Conservation (phyloP, 257 asterid species). For the Nicotiana otophora region DNA sequence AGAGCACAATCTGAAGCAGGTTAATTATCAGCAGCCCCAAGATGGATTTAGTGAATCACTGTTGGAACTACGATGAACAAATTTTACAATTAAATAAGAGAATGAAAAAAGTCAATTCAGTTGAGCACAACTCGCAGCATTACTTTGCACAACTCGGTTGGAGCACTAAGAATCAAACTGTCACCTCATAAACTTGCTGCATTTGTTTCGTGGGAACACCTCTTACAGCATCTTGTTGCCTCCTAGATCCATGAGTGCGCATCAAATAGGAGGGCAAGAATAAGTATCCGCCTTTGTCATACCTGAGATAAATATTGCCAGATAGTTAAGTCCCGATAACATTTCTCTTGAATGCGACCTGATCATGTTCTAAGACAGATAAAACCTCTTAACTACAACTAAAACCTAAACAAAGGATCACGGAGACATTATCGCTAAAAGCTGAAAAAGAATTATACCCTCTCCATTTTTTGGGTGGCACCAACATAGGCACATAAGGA, state of each 20-base stretch:
- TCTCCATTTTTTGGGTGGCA: slow-evolving; percentile 94
- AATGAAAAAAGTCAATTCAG: not conserved
- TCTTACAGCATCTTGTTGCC: slow-evolving; percentile 73
- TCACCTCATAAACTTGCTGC: slow-evolving; percentile 88
- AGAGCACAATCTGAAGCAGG: slow-evolving; percentile 5
- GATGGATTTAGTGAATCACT: slow-evolving; percentile 3
- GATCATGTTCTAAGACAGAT: not conserved
- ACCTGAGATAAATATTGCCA: slow-evolving; percentile 42
- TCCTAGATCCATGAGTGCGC: slow-evolving; percentile 92
- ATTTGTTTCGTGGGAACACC: slow-evolving; percentile 57
- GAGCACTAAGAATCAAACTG: slow-evolving; percentile 17
- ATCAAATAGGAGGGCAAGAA: slow-evolving; percentile 88
- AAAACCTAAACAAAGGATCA: not conserved
- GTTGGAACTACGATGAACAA: not conserved
- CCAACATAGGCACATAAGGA: slow-evolving; percentile 96
- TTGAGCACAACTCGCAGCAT: not conserved
- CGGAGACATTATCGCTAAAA: not conserved
- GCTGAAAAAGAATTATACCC: slow-evolving; percentile 45
- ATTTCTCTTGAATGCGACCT: not conserved
- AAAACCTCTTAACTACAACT: not conserved
- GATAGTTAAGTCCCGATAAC: not conserved
- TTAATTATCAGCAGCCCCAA: not conserved
- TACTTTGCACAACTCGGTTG: not conserved
- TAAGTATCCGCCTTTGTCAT: slow-evolving; percentile 91
- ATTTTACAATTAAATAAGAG: not conserved